A percentile compares a stretch with the other conserved stretches of the same genome.
These are phyloP conservation scores for Tephrocybe sp. DNA, from an alignment of 768 basidiomycete species.

Conservation along the genomic window DNA sequence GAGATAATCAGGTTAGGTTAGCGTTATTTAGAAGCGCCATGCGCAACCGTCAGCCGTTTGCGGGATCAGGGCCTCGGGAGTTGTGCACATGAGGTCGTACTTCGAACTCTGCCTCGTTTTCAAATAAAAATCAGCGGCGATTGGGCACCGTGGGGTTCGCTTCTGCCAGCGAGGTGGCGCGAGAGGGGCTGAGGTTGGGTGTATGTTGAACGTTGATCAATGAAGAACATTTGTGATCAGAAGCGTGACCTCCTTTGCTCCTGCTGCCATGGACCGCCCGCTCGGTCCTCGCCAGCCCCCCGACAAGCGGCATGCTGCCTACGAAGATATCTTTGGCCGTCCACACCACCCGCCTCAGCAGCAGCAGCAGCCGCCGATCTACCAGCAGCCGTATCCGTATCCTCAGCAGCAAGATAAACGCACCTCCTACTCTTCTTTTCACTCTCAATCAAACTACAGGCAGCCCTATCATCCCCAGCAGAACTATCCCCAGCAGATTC, in stretches of 20 bases:
- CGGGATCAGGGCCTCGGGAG: no score
- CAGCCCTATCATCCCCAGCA: slow-evolving; percentile 39
- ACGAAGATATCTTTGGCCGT: slow-evolving; percentile 86
- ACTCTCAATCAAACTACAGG: slow-evolving; percentile 28
- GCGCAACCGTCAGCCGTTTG: no score
- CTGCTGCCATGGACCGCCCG: slow-evolving; percentile 43
- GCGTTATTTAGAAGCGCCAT: no score
- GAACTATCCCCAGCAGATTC: slow-evolving; percentile 30
- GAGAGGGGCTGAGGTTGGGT: no score
- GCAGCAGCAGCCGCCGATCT: slow-evolving; percentile 40
- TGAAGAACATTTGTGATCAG: slow-evolving; percentile 4
- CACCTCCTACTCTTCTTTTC: slow-evolving; percentile 40
- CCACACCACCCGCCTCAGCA: slow-evolving; percentile 53
- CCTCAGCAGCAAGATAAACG: slow-evolving; percentile 36
- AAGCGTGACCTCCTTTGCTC: slow-evolving; percentile 14
- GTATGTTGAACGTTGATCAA: no score
- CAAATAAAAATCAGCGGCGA: no score
- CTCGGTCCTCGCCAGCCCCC: slow-evolving; percentile 58
- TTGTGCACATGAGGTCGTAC: no score
- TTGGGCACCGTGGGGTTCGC: no score
- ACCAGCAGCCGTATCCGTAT: slow-evolving; percentile 11
- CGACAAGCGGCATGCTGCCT: slow-evolving; percentile 80
- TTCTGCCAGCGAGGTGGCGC: no score
- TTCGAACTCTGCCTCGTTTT: no score
- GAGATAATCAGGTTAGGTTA: no score